These are phyloP conservation scores for Wallacemonas collosoma DNA, from an alignment of 208 protist species.

Conservation along the genomic window DNA sequence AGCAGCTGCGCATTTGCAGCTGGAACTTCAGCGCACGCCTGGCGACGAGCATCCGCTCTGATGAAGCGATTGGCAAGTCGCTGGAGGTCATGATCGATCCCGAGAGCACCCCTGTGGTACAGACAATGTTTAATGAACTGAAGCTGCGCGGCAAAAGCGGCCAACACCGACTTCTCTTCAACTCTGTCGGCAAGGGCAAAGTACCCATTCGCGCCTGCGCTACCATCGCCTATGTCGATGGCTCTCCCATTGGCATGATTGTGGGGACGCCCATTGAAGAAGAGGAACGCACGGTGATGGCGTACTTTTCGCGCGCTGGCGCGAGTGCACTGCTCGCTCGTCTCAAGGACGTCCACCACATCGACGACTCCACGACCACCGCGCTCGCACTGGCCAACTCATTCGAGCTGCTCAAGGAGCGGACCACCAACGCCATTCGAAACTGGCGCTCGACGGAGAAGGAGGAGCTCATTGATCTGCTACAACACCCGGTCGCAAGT, in stretches of 20 bases:
- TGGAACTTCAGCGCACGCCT: conserved; percentile 38
- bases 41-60: conserved; percentile 27
- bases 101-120: conserved; percentile 18
- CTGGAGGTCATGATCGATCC: conserved; percentile 33
- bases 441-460: conserved; percentile 28
- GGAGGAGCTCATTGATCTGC: conserved; percentile 24
- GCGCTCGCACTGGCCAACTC: conserved; percentile 21
- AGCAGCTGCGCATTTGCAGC: conserved; percentile 31
- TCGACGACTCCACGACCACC: conserved; percentile 12
- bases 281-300: conserved; percentile 34
- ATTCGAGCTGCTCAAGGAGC: conserved; percentile 35
- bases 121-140: conserved; percentile 28
- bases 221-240: conserved; percentile 32
- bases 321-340: conserved; percentile 18
- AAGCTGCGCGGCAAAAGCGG: conserved; percentile 21
- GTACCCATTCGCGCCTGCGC: conserved; percentile 31
- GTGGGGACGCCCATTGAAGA: conserved; percentile 34
- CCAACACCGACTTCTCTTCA: conserved; percentile 30
- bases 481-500: conserved; percentile 1
- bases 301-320: conserved; percentile 30
- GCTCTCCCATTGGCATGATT: conserved; percentile 36
- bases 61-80: conserved; percentile 35
- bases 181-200: conserved; percentile 24
- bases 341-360: conserved; percentile 10
- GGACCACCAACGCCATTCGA: conserved; percentile 30